Evolutionary conservation across 2,329 filamentous ascomycete species (phyloP).

Genomic region (Trichoderma oligosporum): DNA sequence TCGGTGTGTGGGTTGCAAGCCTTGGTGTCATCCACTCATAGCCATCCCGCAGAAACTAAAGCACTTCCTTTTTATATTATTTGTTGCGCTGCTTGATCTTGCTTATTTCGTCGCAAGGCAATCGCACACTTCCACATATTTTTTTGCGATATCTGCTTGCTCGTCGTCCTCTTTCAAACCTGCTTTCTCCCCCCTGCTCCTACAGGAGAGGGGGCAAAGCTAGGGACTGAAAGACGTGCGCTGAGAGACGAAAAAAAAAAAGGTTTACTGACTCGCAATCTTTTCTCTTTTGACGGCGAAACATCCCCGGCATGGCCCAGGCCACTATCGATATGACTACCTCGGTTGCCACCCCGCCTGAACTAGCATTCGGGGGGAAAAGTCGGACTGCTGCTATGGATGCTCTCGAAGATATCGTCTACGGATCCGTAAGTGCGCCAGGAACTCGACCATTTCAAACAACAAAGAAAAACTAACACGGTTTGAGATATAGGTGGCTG

Average conservation of each 20-base stretch:
- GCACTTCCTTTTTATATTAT: slow-evolving; percentile 12
- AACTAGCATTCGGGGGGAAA: slow-evolving; percentile 34
- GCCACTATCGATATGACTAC: slow-evolving; percentile 18
- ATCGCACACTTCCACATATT: not conserved
- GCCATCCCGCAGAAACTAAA: slow-evolving; percentile 8
- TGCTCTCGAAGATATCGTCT: slow-evolving; percentile 80
- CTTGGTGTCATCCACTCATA: not conserved
- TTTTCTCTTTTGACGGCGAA: not conserved
- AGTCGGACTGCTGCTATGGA: slow-evolving; percentile 48
- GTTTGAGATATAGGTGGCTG: slow-evolving; percentile 58
- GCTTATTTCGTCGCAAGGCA: not conserved
- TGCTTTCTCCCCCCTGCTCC: slow-evolving; percentile 20
- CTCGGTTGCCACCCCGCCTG: slow-evolving; percentile 22
- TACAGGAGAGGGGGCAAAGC: slow-evolving; percentile 17
- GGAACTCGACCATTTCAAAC: too few relatives aligned
- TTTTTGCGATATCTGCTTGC: not conserved
- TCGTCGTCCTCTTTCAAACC: slow-evolving; percentile 17
- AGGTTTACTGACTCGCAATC: not conserved
- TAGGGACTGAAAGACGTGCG: slow-evolving; percentile 17
- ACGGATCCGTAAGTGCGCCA: slow-evolving; percentile 67
- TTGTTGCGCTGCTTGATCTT: not conserved
- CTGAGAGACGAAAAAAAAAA: slow-evolving; percentile 3
- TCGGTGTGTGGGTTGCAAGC: slow-evolving; percentile 8
- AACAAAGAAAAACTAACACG: not conserved
- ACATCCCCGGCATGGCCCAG: slow-evolving; percentile 22